phyloP scores from a whole-genome alignment of 2,329 filamentous ascomycete genomes.

The Ophiostoma tasmaniense region DNA sequence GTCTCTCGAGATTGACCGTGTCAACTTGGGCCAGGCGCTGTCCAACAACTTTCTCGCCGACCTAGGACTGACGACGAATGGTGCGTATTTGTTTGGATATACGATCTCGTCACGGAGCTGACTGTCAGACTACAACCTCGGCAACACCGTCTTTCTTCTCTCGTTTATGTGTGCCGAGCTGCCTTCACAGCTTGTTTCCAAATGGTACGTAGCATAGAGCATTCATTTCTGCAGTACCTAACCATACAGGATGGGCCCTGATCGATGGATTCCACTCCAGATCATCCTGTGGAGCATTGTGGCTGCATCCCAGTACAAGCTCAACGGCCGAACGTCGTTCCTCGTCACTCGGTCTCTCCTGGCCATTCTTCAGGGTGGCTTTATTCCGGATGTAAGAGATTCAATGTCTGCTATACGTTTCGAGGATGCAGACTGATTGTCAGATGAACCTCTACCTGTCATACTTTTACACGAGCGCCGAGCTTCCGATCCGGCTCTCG shows the following conservation, averaged over 20 bases:
- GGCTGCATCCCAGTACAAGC: slow-evolving; percentile 29
- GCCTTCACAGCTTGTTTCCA: slow-evolving; percentile 51
- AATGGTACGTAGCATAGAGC: slow-evolving; percentile 31
- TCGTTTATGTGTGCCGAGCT: slow-evolving; percentile 47
- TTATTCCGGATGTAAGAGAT: not conserved
- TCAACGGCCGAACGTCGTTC: slow-evolving; percentile 29
- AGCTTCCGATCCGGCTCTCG: slow-evolving; percentile 32
- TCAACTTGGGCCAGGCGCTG: not conserved
- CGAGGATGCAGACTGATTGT: not conserved
- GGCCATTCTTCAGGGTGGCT: not conserved
- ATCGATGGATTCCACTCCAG: slow-evolving; percentile 52
- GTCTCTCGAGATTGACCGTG: not conserved
- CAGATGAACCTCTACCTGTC: slow-evolving; percentile 22
- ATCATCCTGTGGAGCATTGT: slow-evolving; percentile 50
- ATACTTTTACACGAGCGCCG: slow-evolving; percentile 36
- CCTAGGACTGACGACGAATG: not conserved
- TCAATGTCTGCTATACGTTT: not conserved
- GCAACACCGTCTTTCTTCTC: slow-evolving; percentile 36
- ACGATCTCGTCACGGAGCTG: not conserved
- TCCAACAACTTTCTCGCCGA: not conserved
- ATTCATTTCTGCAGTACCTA: not conserved
- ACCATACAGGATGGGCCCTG: slow-evolving; percentile 35
- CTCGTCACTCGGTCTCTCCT: slow-evolving; percentile 27
- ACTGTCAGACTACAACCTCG: slow-evolving; percentile 23
- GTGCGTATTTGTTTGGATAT: no score